Conservation (phyloP, 345 rosid species). For the Crucihimalaya himalaica region DNA sequence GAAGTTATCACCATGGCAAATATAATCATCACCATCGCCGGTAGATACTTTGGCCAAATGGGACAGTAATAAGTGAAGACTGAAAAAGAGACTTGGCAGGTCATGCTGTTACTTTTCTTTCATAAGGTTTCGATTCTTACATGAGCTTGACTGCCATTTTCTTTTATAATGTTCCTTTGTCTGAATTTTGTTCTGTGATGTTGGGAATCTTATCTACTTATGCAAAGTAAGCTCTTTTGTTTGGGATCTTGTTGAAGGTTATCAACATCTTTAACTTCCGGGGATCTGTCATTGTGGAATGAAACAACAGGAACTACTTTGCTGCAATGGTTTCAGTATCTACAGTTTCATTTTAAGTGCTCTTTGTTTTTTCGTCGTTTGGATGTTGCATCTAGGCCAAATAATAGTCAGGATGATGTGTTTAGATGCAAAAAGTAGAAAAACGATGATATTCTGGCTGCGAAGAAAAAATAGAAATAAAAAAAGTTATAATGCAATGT, state of each 20-base stretch:
- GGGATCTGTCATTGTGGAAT: neutral
- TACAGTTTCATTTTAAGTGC: neutral
- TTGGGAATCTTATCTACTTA: neutral
- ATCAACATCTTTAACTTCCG: neutral
- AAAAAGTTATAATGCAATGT: too few relatives aligned
- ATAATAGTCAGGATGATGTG: neutral
- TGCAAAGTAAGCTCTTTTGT: neutral
- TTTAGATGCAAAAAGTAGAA: too few relatives aligned
- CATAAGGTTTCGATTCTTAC: neutral
- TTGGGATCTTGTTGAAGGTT: neutral
- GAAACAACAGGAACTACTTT: neutral
- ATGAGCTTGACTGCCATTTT: neutral
- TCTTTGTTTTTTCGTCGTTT: neutral
- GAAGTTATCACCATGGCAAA: conserved; percentile 59
- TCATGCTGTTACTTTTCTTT: neutral
- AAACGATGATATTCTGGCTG: too few relatives aligned
- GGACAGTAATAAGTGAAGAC: conserved; percentile 33
- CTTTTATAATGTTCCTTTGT: neutral
- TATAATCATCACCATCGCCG: conserved; percentile 71
- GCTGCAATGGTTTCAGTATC: neutral
- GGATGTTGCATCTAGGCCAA: neutral
- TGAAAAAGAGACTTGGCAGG: neutral
- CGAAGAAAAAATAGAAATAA: too few relatives aligned
- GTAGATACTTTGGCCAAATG: conserved; percentile 77
- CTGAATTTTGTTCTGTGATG: neutral